Evolutionary conservation across 345 rosid genomes (phyloP).

Genomic region (Tarenaya hassleriana): DNA sequence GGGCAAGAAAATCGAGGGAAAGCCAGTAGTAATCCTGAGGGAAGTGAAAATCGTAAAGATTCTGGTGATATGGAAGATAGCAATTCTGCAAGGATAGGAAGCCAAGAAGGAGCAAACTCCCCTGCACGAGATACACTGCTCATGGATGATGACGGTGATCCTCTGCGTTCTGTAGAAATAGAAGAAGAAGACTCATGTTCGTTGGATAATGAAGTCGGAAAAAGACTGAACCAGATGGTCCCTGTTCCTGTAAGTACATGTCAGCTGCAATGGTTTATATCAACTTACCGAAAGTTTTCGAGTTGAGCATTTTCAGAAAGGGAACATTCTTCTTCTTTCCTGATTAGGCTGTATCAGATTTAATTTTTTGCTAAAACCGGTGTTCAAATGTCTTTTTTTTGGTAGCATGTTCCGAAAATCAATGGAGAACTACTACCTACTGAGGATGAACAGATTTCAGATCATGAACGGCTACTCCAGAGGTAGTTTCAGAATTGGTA

Average conservation of each 20-base stretch:
- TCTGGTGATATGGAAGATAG: slow-evolving; percentile 26
- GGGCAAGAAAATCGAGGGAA: slow-evolving; percentile 28
- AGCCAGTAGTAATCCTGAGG: slow-evolving; percentile 11
- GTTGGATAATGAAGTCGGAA: slow-evolving; percentile 64
- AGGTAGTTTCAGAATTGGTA: slow-evolving; percentile 17
- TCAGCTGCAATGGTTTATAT: slow-evolving; percentile 3
- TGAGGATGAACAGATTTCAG: slow-evolving; percentile 32
- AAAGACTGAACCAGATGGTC: slow-evolving; percentile 61
- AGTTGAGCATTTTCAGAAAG: background rate
- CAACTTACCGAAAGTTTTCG: no score
- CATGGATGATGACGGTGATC: slow-evolving; percentile 31
- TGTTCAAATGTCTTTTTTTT: slow-evolving; percentile 15
- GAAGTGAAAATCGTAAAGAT: slow-evolving; percentile 14
- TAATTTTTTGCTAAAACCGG: background rate
- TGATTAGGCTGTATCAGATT: background rate
- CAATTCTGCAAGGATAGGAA: slow-evolving; percentile 5
- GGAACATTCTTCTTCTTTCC: no score
- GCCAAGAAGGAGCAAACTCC: slow-evolving; percentile 22
- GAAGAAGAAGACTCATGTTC: slow-evolving; percentile 51
- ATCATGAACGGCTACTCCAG: slow-evolving; percentile 32
- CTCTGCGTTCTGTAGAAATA: slow-evolving; percentile 30
- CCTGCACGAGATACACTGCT: slow-evolving; percentile 23
- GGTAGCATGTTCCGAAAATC: slow-evolving; percentile 36
- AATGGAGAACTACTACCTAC: slow-evolving; percentile 32
- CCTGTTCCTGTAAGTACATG: slow-evolving; percentile 59